phyloP scores from a whole-genome alignment of 177 flowering plant genomes.

The Vitis hybrid region DNA sequence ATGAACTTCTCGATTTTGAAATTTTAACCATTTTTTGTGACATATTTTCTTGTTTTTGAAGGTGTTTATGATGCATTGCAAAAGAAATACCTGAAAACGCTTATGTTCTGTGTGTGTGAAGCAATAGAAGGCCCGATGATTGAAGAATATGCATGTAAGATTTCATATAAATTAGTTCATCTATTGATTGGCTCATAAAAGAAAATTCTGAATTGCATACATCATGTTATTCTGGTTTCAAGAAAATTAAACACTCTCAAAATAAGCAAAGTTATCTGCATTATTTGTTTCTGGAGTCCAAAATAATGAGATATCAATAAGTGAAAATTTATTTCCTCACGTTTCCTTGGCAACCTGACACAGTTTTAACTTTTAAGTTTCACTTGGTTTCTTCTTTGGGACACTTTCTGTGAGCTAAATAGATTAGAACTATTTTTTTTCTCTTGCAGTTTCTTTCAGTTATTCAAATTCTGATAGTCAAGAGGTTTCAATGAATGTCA shows the following conservation, averaged over 20 bases:
- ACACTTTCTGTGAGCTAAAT: no score
- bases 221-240: no score
- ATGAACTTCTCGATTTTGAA: neutral
- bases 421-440: neutral
- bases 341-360: no score
- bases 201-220: no score
- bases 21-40: neutral
- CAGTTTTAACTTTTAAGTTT: no score
- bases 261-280: no score
- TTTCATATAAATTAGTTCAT: neutral
- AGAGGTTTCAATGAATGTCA: constrained; percentile 84
- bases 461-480: constrained; percentile 66
- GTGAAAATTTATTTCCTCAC: no score
- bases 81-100: constrained; percentile 80
- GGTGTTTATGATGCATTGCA: constrained; percentile 95
- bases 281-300: no score
- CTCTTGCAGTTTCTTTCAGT: constrained; percentile 84
- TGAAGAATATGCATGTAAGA: constrained; percentile 91
- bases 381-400: no score
- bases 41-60: constrained; percentile 18
- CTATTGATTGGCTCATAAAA: neutral
- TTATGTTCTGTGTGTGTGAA: constrained; percentile 86
- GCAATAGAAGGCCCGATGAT: constrained; percentile 79
- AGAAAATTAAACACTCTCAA: no score
- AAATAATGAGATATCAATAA: no score